Conservation (phyloP, 495 filamentous ascomycete genomes). For the Usnea hakonensis region DNA sequence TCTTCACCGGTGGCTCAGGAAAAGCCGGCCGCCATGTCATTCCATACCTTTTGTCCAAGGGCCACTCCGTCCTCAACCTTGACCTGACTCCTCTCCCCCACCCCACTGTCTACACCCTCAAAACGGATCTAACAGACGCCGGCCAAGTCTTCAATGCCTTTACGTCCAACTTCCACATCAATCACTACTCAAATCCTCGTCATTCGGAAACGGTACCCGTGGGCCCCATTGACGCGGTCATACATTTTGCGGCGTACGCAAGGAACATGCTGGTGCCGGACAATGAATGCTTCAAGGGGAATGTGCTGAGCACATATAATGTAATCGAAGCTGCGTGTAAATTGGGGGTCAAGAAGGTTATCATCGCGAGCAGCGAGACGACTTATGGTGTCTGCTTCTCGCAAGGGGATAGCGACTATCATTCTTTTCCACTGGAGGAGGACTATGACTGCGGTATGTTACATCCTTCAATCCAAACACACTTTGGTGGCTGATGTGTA, state of each 20-base stretch:
- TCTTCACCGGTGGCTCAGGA: constrained; percentile 52
- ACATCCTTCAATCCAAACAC: background rate
- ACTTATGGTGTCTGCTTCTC: constrained; percentile 53
- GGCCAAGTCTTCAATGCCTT: constrained; percentile 55
- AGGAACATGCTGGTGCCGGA: constrained; percentile 57
- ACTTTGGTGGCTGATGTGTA: background rate
- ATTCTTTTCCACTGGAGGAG: constrained; percentile 50
- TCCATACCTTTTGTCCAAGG: constrained; percentile 42
- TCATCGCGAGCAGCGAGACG: constrained; percentile 50
- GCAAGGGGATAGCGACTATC: constrained; percentile 48
- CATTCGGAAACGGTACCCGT: constrained; percentile 25
- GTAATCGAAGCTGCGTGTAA: constrained; percentile 55
- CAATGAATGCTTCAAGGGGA: constrained; percentile 49
- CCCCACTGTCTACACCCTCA: constrained; percentile 47
- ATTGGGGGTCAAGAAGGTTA: constrained; percentile 52
- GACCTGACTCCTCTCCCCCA: constrained; percentile 44
- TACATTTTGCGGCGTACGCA: constrained; percentile 54
- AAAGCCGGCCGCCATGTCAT: constrained; percentile 54
- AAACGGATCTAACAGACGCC: constrained; percentile 48
- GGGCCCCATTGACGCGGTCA: constrained; percentile 48
- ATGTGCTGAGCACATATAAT: constrained; percentile 48
- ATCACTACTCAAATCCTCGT: constrained; percentile 37
- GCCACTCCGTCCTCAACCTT: constrained; percentile 51
- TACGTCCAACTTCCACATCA: constrained; percentile 47
- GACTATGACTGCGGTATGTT: constrained; percentile 35